Percentiles rank a stretch among this genome's conserved stretches.
phyloP scores from a whole-genome alignment of 23 red algal species.

The Gracilaria domingensis region DNA sequence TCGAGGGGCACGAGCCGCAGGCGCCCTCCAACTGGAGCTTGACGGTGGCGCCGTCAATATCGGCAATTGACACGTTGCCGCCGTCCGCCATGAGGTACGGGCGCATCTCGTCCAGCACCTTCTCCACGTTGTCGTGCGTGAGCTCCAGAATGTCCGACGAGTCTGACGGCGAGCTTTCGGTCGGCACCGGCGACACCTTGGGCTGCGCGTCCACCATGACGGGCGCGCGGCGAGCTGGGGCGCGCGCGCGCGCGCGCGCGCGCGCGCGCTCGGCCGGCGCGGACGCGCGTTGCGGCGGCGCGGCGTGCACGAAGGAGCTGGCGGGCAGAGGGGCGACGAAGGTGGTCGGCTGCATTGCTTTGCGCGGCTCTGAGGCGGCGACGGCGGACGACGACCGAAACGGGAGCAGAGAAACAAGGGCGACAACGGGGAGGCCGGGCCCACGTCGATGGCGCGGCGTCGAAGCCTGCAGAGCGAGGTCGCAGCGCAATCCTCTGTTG shows the following conservation, averaged over 20 bases:
- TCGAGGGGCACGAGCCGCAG: slow-evolving; percentile 87
- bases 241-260: not conserved
- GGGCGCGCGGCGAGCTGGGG: not conserved
- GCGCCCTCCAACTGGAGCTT: slow-evolving; percentile 90
- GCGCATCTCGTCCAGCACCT: slow-evolving; percentile 94
- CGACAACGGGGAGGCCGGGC: too few species aligned
- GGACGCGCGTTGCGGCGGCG: not conserved
- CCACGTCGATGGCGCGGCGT: too few species aligned
- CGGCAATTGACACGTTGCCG: slow-evolving; percentile 90
- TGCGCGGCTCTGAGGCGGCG: too few species aligned
- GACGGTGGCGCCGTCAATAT: slow-evolving; percentile 98
- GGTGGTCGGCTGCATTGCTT: not conserved
- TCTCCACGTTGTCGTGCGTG: slow-evolving; percentile 87
- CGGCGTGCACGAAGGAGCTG: not conserved
- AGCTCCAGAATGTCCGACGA: slow-evolving; percentile 58
- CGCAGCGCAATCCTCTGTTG: too few species aligned
- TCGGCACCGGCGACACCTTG: slow-evolving; percentile 64
- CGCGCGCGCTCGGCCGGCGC: not conserved
- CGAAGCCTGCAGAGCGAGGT: too few species aligned
- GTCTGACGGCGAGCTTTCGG: not conserved
- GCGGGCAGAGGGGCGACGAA: slow-evolving; percentile 15
- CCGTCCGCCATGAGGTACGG: slow-evolving; percentile 98
- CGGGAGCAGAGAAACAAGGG: not conserved
- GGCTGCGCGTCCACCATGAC: slow-evolving; percentile 47
- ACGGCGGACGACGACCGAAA: not conserved